Evolutionary conservation across 75 land plant genomes (phyloP).

Genomic region (Picea glauca): DNA sequence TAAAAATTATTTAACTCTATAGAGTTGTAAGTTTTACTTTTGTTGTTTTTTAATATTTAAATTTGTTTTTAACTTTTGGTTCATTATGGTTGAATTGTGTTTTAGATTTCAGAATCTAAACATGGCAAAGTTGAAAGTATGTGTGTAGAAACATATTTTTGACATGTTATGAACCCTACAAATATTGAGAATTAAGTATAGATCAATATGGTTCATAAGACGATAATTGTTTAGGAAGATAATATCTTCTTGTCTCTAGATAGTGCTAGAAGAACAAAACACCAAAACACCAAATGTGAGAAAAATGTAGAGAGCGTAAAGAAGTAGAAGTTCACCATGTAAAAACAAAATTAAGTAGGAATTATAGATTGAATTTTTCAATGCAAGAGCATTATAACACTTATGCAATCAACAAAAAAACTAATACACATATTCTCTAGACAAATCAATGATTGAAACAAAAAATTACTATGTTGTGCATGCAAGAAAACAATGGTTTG

Average conservation of each 20-base stretch:
- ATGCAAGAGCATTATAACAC: background rate
- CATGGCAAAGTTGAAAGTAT: background rate
- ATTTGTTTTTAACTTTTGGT: background rate
- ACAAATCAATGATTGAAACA: no score
- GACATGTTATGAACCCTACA: no score
- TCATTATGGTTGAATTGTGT: background rate
- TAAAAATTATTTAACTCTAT: background rate
- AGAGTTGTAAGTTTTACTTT: background rate
- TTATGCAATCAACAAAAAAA: background rate
- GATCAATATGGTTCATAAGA: no score
- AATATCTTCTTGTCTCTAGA: background rate
- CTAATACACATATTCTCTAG: background rate
- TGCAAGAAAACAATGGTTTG: background rate
- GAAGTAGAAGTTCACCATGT: background rate
- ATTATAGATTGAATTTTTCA: background rate
- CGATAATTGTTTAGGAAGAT: background rate
- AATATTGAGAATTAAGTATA: no score
- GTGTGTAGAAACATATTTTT: no score
- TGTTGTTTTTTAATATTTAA: background rate
- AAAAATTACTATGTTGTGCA: background rate
- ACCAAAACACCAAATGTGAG: background rate
- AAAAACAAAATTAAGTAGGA: background rate
- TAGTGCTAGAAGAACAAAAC: background rate
- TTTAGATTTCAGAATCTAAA: background rate
- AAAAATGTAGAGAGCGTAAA: background rate